Conservation (phyloP, 768 basidiomycete genomes). For the Boletus vermiculosoides region DNA sequence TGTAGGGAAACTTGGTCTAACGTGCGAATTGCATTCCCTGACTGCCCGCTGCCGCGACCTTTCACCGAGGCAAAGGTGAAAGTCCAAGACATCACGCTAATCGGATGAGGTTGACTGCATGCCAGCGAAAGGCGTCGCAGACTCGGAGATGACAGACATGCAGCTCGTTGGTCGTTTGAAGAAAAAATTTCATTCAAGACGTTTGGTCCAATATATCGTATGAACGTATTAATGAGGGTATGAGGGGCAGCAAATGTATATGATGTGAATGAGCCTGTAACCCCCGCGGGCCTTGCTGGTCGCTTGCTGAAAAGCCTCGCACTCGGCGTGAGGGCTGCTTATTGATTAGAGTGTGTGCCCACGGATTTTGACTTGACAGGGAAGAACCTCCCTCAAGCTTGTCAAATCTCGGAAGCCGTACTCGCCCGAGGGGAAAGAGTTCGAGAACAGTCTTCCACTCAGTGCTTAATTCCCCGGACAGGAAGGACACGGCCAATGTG, state of each 20-base stretch:
- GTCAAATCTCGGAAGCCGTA: slow-evolving; percentile 17
- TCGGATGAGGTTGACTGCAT: background rate
- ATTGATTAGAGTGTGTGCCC: slow-evolving; percentile 16
- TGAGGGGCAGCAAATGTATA: slow-evolving; percentile 1
- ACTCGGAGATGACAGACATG: slow-evolving; percentile 6
- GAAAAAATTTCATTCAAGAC: background rate
- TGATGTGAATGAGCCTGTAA: slow-evolving; percentile 6
- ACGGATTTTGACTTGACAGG: slow-evolving; percentile 13
- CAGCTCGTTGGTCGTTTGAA: background rate
- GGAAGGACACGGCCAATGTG: slow-evolving; percentile 6
- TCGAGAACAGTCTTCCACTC: background rate
- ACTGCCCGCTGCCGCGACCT: slow-evolving; percentile 16
- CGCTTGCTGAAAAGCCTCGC: slow-evolving; percentile 21
- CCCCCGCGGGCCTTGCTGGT: slow-evolving; percentile 19
- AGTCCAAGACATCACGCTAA: background rate
- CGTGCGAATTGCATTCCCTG: slow-evolving; percentile 14
- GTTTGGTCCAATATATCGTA: background rate
- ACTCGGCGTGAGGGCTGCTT: slow-evolving; percentile 10
- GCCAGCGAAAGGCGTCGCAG: background rate
- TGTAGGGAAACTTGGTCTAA: background rate
- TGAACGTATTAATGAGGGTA: slow-evolving; percentile 6
- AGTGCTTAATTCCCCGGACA: slow-evolving; percentile 25
- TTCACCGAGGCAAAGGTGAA: background rate
- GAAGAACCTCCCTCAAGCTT: slow-evolving; percentile 3
- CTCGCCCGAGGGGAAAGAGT: slow-evolving; percentile 4